Base-by-base conservation (phyloP, 306 rosid genomes). In the Rosa multiflora region DNA sequence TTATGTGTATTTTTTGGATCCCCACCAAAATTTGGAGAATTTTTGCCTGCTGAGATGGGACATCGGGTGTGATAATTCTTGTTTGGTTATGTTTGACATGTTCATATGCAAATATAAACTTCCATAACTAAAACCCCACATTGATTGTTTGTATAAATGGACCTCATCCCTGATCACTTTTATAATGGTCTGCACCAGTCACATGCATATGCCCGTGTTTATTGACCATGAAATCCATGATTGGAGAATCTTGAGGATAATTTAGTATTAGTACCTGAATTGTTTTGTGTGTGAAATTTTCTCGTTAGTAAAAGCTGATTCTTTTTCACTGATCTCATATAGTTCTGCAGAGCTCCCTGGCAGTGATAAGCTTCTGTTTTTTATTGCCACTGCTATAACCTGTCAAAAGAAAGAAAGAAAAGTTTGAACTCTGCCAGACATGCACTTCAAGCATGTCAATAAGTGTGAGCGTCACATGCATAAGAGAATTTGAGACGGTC, bases 311-410 rank as follows among this genome's bases (percentile, higher is more conserved):
- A 70, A 59, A 56, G 8, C 53, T 26, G 76, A 75, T 61, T 86
- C 91, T 66, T 91, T 87, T 5, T 90, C 90, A 46, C 71, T 88
- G 51, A 83, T 84, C 82, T 93, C 97, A 75, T 91, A 83, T 46
- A 93, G 81, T 79, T 90, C 89, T 53, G 64, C 82, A 26, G 89
- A 74, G 56, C 79, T 82, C 79, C 81, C 83, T 6, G 93, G 89
- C 72, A 80, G 51, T 47, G 87, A 48, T 79, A 91, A 62, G 58
- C 83, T 74, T 81, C 89, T 81, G 82, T 93, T 93, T 63, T 85
- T 93, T 29, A 90, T 77, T 1, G 95, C 92, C 76, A 93, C 87
- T 69, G 82, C 88, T 56, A 91, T 78, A 69, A 93, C 98, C 98
- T 91, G 81, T 49, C 42, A 67, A 59, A 44, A 23, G 5, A 3